Evolutionary conservation across 2,329 filamentous ascomycete genomes (phyloP).

Genomic region (Diaporthe longicolla): DNA sequence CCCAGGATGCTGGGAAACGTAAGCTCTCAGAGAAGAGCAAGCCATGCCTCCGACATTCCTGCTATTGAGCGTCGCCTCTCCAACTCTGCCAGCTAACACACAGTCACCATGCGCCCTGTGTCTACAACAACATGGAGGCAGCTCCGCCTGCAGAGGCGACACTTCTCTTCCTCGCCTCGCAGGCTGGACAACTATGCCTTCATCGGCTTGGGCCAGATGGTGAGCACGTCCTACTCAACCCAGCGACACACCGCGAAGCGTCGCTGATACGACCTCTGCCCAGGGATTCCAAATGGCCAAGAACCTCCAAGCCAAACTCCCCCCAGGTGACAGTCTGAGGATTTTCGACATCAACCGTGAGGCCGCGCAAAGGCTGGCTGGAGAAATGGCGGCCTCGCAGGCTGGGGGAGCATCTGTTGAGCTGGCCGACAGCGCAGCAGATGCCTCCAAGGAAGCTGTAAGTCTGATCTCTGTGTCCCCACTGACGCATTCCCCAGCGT

Average conservation of each 20-base stretch:
- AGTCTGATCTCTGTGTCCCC: conserved; percentile 47
- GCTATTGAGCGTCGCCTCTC: neutral
- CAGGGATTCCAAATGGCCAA: conserved; percentile 75
- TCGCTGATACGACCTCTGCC: neutral
- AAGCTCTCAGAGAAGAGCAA: neutral
- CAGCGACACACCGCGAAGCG: neutral
- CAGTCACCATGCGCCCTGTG: conserved; percentile 46
- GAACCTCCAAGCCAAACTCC: conserved; percentile 71
- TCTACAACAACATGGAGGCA: conserved; percentile 47
- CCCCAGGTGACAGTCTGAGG: conserved; percentile 63
- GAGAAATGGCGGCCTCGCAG: conserved; percentile 60
- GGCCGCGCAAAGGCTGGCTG: conserved; percentile 61
- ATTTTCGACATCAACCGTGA: conserved; percentile 71
- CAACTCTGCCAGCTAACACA: conserved; percentile 11
- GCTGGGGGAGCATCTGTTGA: conserved; percentile 62
- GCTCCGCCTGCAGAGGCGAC: conserved; percentile 57
- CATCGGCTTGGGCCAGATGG: conserved; percentile 74
- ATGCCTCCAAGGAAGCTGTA: conserved; percentile 68
- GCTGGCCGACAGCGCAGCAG: conserved; percentile 59
- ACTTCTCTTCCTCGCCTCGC: conserved; percentile 64
- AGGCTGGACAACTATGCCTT: conserved; percentile 70
- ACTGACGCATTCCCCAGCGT: neutral
- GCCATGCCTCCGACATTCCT: neutral
- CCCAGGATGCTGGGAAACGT: conserved; percentile 1
- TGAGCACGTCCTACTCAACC: conserved; percentile 50